Conservation (phyloP, 2,329 filamentous ascomycete species). For the Aspergillus pseudoglaucus region DNA sequence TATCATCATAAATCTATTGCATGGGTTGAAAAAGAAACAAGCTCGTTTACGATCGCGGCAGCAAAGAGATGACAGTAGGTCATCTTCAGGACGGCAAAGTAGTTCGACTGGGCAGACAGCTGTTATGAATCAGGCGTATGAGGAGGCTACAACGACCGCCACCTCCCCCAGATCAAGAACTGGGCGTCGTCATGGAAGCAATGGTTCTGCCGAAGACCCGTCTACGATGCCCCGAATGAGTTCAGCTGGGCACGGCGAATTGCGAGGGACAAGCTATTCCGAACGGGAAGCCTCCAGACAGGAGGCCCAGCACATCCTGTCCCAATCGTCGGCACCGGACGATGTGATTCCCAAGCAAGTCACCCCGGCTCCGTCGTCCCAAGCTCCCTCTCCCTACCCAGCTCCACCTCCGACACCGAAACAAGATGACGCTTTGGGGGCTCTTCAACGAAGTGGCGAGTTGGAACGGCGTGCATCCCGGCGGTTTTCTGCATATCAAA, state of each 20-base stretch:
- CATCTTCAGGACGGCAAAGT: constrained; percentile 34
- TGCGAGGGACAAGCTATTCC: constrained; percentile 24
- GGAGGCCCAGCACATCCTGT: constrained; percentile 32
- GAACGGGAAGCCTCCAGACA: constrained; percentile 36
- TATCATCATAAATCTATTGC: constrained; percentile 95
- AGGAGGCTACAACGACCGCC: constrained; percentile 27
- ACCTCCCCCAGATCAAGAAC: constrained; percentile 28
- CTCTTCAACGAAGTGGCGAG: constrained; percentile 84
- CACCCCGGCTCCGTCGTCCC: constrained; percentile 18
- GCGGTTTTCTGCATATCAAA: constrained; percentile 93
- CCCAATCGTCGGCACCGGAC: constrained; percentile 64
- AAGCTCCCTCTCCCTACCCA: constrained; percentile 56
- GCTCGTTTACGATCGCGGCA: constrained; percentile 66
- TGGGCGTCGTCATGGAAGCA: constrained; percentile 33
- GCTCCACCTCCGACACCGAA: constrained; percentile 75
- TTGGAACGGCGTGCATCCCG: constrained; percentile 87
- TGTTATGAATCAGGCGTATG: constrained; percentile 40
- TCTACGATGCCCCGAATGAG: constrained; percentile 9
- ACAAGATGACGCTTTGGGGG: constrained; percentile 82
- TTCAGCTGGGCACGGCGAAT: constrained; percentile 25
- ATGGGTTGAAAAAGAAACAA: constrained; percentile 95
- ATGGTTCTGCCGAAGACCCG: constrained; percentile 33
- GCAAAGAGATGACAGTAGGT: constrained; percentile 43
- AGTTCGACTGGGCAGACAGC: constrained; percentile 39
- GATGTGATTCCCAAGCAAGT: constrained; percentile 36